Base-by-base conservation (phyloP, 768 basidiomycete species). In the Botryobasidium botryosum region DNA sequence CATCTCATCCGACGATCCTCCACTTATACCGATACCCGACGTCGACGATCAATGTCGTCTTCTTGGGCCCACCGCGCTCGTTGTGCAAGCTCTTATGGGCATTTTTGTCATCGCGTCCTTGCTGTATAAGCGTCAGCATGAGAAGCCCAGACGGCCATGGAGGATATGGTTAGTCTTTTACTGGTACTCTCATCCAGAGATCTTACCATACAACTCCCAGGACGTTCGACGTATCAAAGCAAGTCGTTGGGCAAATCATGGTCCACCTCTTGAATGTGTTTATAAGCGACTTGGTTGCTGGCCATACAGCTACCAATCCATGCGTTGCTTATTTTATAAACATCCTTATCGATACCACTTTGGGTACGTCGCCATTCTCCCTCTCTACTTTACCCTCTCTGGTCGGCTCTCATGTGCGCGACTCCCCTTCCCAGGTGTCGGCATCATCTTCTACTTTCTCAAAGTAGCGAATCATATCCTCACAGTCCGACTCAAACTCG, bases 271-370 rank as follows among this genome's bases (percentile, higher is more conserved):
- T 73, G 35, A 90, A 90, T 57, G 70, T 88, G 18, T 62, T 87
- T 28, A 74, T 86, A 40, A 88, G 88, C 23, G 75, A 75, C 53
- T 52, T 86, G 26, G 74, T 79, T 21, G 86, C 88, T 1, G 64
- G 74, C 33, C 67, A 74, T 46, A 71, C 71, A 0, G 68, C 72
- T 13, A 71, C 74, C 32, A 94, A 96, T 59, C 87, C 92, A 4
- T 97, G 92, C 52, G 78, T 81, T 23, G 74, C 74, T 52, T 94
- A 96, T 61, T 91, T 94, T 57, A 74, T 94, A 35, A 90, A 96
- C 55, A 80, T 97, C 40, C 65, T 92, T 23, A 65, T 96, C 46
- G 92, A 97, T 61, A 88, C 85, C 15, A 90, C 87, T 2, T 67
- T 91, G 45, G 92, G 88, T 83, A 51, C 56, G 77, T 55, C 26